Evolutionary conservation across 768 basidiomycete genomes (phyloP).

Genomic region (Infundibulicybe gibba): DNA sequence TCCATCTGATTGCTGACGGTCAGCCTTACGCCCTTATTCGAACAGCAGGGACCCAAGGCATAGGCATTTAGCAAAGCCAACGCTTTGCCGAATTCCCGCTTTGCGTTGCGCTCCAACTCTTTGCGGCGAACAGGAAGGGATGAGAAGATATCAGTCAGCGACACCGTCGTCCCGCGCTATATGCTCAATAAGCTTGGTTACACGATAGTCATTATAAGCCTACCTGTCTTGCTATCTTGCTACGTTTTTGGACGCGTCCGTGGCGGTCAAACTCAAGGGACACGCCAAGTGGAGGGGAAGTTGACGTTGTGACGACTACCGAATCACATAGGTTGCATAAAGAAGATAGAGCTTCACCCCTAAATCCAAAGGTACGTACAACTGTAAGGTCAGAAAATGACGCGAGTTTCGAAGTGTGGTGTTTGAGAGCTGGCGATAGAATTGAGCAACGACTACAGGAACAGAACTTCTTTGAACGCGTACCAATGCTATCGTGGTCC

Average conservation of each 20-base stretch:
- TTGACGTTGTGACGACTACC: conserved; percentile 73
- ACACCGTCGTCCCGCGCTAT: conserved; percentile 86
- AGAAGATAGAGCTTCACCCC: conserved; percentile 94
- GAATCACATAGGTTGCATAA: conserved; percentile 79
- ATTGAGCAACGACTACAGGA: not conserved
- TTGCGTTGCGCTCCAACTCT: conserved; percentile 84
- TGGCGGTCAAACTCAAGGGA: conserved; percentile 67
- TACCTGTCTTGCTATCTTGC: conserved; percentile 78
- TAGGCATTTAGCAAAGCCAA: conserved; percentile 83
- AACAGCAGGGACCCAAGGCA: conserved; percentile 82
- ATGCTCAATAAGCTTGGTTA: not conserved
- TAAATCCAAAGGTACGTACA: conserved; percentile 86
- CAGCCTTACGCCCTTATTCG: conserved; percentile 69
- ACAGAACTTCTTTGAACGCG: conserved; percentile 18
- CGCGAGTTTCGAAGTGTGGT: conserved; percentile 89
- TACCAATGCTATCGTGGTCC: conserved; percentile 80
- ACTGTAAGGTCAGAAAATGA: conserved; percentile 69
- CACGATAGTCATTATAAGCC: conserved; percentile 10
- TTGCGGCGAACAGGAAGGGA: conserved; percentile 88
- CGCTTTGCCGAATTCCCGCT: conserved; percentile 87
- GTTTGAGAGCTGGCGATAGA: conserved; percentile 65
- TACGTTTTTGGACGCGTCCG: conserved; percentile 55
- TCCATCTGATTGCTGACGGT: conserved; percentile 65
- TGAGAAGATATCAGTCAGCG: conserved; percentile 66
- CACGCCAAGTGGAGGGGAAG: conserved; percentile 75